Conservation (phyloP, 345 rosid genomes). For the Populus nigra region DNA sequence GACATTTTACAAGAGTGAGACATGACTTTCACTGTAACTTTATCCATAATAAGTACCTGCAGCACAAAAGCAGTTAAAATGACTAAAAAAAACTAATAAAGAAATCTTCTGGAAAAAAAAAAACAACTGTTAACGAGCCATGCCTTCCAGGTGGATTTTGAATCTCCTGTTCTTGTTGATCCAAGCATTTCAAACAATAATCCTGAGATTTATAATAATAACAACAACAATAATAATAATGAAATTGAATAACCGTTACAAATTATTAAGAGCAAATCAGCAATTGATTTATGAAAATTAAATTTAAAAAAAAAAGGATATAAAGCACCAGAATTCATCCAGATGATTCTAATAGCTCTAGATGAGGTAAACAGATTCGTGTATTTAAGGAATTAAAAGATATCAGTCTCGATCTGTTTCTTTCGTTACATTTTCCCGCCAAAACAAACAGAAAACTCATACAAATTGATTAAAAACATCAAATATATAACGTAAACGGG, state of each 20-base stretch:
- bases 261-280: too few relatives aligned
- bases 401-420: neutral
- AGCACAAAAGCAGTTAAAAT: neutral
- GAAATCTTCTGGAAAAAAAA: neutral
- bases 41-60: constrained; percentile 91
- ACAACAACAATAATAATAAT: neutral
- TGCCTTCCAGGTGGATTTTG: constrained; percentile 83
- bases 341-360: neutral
- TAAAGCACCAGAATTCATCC: too few relatives aligned
- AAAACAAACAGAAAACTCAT: neutral
- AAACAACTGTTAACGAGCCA: neutral
- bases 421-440: constrained; percentile 7
- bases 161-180: constrained; percentile 57
- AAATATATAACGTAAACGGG: neutral
- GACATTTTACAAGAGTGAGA: constrained; percentile 88
- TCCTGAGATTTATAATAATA: constrained; percentile 33
- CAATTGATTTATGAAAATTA: too few relatives aligned
- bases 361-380: neutral
- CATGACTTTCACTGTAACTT: constrained; percentile 86
- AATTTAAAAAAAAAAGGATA: too few relatives aligned
- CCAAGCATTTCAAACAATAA: constrained; percentile 83
- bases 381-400: neutral
- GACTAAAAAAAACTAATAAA: neutral
- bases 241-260: too few relatives aligned
- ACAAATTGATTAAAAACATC: neutral